A percentile compares a stretch with the other conserved stretches of the same genome.
These are phyloP conservation scores for Elaeagnus macrophylla DNA, from an alignment of 306 rosid genomes.

Conservation along the genomic window DNA sequence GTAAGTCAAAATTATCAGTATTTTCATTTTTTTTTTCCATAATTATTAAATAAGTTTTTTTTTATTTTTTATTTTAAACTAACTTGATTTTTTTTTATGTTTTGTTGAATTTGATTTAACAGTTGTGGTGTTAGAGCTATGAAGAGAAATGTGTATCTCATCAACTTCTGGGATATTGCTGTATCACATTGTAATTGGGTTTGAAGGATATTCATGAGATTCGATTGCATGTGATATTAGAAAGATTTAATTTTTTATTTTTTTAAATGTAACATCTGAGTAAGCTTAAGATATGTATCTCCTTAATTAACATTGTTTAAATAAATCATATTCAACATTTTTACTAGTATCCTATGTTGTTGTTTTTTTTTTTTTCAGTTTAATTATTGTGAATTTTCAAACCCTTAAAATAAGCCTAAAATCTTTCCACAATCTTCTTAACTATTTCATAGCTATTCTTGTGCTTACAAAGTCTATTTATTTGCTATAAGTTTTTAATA, in stretches of 20 bases:
- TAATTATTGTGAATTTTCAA: too few species aligned
- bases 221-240: constrained; percentile 3
- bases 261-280: constrained; percentile 19
- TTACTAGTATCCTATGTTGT: background rate
- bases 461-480: too few species aligned
- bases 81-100: constrained; percentile 8
- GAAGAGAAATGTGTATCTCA: constrained; percentile 25
- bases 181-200: constrained; percentile 19
- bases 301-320: constrained; percentile 10
- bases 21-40: background rate
- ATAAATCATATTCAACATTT: background rate
- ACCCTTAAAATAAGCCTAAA: too few species aligned
- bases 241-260: constrained; percentile 6
- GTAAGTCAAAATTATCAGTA: constrained; percentile 31
- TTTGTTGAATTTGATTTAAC: constrained; percentile 16
- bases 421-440: too few species aligned
- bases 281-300: constrained; percentile 7
- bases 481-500: too few species aligned
- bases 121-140: constrained; percentile 96
- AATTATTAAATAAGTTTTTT: background rate
- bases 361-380: background rate
- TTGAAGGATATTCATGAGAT: constrained; percentile 8
- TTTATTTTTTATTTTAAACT: constrained; percentile 7
- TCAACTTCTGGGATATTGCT: constrained; percentile 21
- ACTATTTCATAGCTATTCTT: too few species aligned